phyloP scores from a whole-genome alignment of 2,329 filamentous ascomycete species.

The Fusarium mundagurra region DNA sequence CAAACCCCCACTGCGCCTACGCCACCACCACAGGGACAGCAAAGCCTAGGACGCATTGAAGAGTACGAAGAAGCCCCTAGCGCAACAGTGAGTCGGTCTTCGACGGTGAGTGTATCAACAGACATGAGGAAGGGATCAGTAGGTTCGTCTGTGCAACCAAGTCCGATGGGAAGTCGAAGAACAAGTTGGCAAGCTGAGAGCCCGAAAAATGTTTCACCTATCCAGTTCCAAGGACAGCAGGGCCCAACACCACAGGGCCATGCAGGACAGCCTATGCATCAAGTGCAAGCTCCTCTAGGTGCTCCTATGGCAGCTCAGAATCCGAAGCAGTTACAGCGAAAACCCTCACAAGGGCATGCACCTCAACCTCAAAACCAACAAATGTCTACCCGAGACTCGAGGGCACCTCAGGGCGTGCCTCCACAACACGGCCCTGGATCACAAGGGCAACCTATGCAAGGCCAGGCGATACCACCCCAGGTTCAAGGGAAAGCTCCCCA shows the following conservation, averaged over 20 bases:
- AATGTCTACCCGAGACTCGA: constrained; percentile 2
- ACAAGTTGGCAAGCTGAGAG: constrained; percentile 36
- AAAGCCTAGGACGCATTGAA: constrained; percentile 38
- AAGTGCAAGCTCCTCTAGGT: background rate
- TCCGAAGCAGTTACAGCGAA: constrained; percentile 26
- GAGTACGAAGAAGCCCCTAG: constrained; percentile 38
- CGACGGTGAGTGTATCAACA: constrained; percentile 21
- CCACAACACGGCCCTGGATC: constrained; percentile 5
- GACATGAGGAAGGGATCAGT: constrained; percentile 28
- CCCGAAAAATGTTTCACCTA: constrained; percentile 10
- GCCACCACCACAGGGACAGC: constrained; percentile 27
- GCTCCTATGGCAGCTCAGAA: constrained; percentile 13
- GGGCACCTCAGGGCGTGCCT: background rate
- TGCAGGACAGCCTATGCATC: constrained; percentile 11
- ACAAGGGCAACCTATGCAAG: constrained; percentile 9
- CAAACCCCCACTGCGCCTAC: constrained; percentile 4
- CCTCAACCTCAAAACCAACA: constrained; percentile 18
- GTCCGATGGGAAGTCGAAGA: constrained; percentile 32
- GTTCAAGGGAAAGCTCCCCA: constrained; percentile 1
- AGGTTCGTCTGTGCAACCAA: constrained; percentile 28
- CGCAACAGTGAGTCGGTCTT: constrained; percentile 28
- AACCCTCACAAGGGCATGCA: constrained; percentile 30
- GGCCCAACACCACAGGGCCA: constrained; percentile 2
- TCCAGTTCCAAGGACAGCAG: constrained; percentile 23
- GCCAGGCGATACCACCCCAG: constrained; percentile 8